Evolutionary conservation across 192 early-diverging fungal species (phyloP).

Genomic region (Coemansia javaensis): DNA sequence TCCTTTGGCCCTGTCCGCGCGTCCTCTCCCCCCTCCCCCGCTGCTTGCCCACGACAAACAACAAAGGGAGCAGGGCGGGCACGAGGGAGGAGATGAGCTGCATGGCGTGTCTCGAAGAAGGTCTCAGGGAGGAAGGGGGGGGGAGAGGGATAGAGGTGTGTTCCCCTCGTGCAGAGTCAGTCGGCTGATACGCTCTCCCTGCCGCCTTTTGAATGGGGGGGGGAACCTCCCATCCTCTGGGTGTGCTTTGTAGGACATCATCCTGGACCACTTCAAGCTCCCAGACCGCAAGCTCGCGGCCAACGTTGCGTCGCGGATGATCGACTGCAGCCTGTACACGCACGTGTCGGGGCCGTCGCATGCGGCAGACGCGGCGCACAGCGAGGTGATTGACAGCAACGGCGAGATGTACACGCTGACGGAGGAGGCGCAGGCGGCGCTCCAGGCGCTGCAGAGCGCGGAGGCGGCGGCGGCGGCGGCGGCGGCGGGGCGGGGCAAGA

Average conservation of each 20-base stretch:
- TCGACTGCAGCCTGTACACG: constrained; percentile 47
- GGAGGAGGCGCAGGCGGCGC: constrained; percentile 15
- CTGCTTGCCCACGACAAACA: no score
- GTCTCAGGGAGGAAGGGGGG: no score
- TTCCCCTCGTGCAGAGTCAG: no score
- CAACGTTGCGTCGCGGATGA: constrained; percentile 41
- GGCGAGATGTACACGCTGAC: constrained; percentile 48
- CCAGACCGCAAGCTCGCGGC: constrained; percentile 42
- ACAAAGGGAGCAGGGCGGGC: no score
- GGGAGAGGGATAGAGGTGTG: no score
- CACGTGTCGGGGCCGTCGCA: constrained; percentile 41
- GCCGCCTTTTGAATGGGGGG: no score
- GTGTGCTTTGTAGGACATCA: constrained; percentile 52
- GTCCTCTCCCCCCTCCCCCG: no score
- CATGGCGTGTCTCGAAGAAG: no score
- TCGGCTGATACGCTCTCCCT: no score
- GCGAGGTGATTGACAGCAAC: constrained; percentile 44
- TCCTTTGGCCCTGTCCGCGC: no score
- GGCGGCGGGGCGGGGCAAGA: constrained; percentile 22
- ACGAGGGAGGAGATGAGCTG: no score
- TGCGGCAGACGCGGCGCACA: not conserved
- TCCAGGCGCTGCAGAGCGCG: constrained; percentile 24
- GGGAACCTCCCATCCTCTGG: no score
- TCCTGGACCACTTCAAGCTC: constrained; percentile 42
- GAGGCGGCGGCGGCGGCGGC: constrained; percentile 1